Conservation (phyloP, 1,284 basidiomycete genomes). For the Cutaneotrichosporon sp. region DNA sequence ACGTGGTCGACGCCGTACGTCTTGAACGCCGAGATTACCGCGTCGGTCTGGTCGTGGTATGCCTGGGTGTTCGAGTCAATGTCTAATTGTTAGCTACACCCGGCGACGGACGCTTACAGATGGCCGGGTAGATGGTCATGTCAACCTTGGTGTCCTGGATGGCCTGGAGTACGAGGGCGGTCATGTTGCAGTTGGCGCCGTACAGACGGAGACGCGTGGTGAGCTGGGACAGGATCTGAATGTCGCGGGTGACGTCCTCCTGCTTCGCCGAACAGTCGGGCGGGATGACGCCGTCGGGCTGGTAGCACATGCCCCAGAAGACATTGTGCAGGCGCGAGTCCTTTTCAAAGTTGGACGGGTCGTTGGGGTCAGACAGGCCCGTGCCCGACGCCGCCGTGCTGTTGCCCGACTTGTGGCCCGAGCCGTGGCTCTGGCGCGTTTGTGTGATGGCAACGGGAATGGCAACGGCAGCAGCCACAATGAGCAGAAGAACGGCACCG, state of each 20-base stretch:
- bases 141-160: conserved; percentile 84
- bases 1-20: conserved; percentile 75
- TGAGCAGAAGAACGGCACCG: conserved; percentile 21
- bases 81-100: conserved; percentile 28
- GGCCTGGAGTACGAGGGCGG: conserved; percentile 60
- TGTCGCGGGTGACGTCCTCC: conserved; percentile 46
- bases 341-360: conserved; percentile 62
- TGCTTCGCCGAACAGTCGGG: conserved; percentile 2
- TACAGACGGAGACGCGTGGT: conserved; percentile 45
- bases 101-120: conserved; percentile 50
- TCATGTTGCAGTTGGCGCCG: conserved; percentile 53
- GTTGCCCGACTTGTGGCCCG: conserved; percentile 3
- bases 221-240: conserved; percentile 47
- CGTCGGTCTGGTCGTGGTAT: conserved; percentile 66
- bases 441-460: conserved; percentile 29
- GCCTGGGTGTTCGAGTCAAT: conserved; percentile 60
- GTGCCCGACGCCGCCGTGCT: conserved; percentile 5
- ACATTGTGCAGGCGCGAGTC: conserved; percentile 58
- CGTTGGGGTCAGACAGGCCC: conserved; percentile 54
- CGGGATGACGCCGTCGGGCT: conserved; percentile 50
- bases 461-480: conserved; percentile 26
- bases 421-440: conserved; percentile 18
- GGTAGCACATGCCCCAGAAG: conserved; percentile 71
- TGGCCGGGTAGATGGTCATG: conserved; percentile 78
- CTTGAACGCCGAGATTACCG: conserved; percentile 58